These are phyloP conservation scores for Leccinum pachyderme DNA, from an alignment of 1,284 basidiomycete species.

Conservation along the genomic window DNA sequence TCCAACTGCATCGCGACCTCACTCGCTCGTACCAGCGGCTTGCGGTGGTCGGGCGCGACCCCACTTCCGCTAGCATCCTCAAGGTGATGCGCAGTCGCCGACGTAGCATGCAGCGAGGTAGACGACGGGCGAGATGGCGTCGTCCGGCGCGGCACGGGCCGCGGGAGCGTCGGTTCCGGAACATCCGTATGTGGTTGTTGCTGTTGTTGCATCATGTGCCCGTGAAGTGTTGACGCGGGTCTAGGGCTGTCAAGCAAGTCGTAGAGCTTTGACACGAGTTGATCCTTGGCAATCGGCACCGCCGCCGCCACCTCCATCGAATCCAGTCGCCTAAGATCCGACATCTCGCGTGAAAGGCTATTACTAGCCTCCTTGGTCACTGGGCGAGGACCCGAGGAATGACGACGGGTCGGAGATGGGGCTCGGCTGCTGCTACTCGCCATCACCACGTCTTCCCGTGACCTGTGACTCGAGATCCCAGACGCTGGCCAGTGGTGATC, in stretches of 20 bases:
- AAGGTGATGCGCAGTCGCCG: constrained; percentile 10
- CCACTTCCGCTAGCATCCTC: constrained; percentile 18
- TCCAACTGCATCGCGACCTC: constrained; percentile 36
- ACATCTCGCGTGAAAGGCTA: constrained; percentile 12
- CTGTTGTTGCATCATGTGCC: constrained; percentile 18
- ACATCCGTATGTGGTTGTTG: constrained; percentile 14
- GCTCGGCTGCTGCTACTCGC: constrained; percentile 19
- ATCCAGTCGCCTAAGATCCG: constrained; percentile 25
- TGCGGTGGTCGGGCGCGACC: constrained; percentile 14
- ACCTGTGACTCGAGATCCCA: constrained; percentile 23
- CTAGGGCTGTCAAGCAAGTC: constrained; percentile 32
- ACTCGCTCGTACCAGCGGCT: constrained; percentile 34
- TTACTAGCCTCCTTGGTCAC: constrained; percentile 12
- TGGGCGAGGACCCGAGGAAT: constrained; percentile 21
- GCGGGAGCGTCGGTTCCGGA: constrained; percentile 22
- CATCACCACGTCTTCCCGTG: constrained; percentile 33
- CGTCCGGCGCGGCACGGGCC: constrained; percentile 20
- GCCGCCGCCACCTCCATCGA: constrained; percentile 18
- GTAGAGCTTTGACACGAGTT: constrained; percentile 30
- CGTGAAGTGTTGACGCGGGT: constrained; percentile 24
- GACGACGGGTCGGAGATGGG: constrained; percentile 25
- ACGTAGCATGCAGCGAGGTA: constrained; percentile 11
- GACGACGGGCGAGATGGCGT: constrained; percentile 25
- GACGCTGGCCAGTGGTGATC: constrained; percentile 26
- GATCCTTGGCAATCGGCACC: constrained; percentile 23